phyloP scores from a whole-genome alignment of 2,329 filamentous ascomycete species.

The Dryadomyces quercus-mongolicae region DNA sequence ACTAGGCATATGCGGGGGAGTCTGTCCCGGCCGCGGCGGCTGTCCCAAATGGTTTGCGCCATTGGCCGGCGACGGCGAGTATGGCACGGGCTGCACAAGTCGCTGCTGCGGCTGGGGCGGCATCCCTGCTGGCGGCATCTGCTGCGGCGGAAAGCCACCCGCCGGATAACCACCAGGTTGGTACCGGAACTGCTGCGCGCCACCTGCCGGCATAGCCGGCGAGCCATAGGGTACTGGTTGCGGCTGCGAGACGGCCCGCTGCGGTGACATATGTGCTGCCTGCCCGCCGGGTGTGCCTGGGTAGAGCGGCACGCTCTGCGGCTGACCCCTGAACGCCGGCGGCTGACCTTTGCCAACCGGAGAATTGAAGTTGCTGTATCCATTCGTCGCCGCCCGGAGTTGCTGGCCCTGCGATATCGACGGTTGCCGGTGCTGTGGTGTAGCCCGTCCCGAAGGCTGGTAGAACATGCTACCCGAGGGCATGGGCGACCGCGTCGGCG shows the following conservation, averaged over 20 bases:
- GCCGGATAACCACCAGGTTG: constrained; percentile 11
- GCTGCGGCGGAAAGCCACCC: constrained; percentile 17
- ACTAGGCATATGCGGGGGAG: constrained; percentile 24
- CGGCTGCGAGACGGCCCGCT: constrained; percentile 17
- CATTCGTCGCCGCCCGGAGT: constrained; percentile 34
- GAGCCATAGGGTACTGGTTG: constrained; percentile 23
- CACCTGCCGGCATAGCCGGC: constrained; percentile 25
- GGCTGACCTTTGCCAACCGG: constrained; percentile 40
- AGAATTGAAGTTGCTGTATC: constrained; percentile 34
- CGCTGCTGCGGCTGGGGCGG: constrained; percentile 10
- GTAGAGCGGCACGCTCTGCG: constrained; percentile 24
- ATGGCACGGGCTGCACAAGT: constrained; percentile 17
- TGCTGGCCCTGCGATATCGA: constrained; percentile 14
- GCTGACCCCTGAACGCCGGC: constrained; percentile 33
- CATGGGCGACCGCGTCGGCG: constrained; percentile 32
- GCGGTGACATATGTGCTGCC: constrained; percentile 7
- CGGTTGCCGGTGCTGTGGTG: constrained; percentile 25
- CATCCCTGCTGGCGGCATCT: constrained; percentile 8
- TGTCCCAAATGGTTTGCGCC: constrained; percentile 26
- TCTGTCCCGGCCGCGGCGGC: constrained; percentile 22
- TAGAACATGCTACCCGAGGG: constrained; percentile 25
- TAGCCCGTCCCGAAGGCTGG: constrained; percentile 27
- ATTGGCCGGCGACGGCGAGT: constrained; percentile 30
- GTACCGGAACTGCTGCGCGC: constrained; percentile 28
- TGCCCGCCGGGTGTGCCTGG: constrained; percentile 1